Conservation (phyloP, 345 rosid species). For the Atalantia buxifolia region DNA sequence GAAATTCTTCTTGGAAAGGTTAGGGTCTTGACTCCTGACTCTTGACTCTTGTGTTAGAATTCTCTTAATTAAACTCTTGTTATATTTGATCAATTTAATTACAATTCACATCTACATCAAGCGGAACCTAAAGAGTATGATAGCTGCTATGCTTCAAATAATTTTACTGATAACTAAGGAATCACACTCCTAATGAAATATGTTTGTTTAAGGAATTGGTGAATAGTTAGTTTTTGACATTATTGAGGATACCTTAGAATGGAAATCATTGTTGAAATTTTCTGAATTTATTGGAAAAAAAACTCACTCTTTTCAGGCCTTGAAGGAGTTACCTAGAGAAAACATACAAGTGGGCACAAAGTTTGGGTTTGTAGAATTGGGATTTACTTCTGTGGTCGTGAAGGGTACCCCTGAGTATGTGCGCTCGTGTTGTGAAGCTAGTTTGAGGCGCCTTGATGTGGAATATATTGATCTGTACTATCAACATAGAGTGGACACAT, state of each 20-base stretch:
- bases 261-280: background rate
- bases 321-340: constrained; percentile 38
- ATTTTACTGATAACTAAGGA: background rate
- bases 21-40: background rate
- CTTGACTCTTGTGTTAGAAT: background rate
- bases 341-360: constrained; percentile 36
- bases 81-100: too few species aligned
- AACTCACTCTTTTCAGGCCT: constrained; percentile 16
- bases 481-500: constrained; percentile 29
- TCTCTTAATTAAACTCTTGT: too few species aligned
- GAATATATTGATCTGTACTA: constrained; percentile 38
- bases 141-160: background rate
- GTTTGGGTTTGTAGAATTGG: constrained; percentile 17
- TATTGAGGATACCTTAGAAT: background rate
- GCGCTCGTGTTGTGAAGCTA: constrained; percentile 27
- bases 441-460: constrained; percentile 32
- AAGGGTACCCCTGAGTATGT: constrained; percentile 28
- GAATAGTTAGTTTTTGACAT: background rate
- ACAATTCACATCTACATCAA: too few species aligned
- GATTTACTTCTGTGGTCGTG: background rate
- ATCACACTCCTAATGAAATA: too few species aligned
- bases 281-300: background rate
- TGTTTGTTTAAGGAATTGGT: too few species aligned
- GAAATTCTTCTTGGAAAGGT: constrained; percentile 36
- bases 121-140: background rate